Base-by-base conservation (phyloP, 768 basidiomycete genomes). In the Tricholoma flavovirens region DNA sequence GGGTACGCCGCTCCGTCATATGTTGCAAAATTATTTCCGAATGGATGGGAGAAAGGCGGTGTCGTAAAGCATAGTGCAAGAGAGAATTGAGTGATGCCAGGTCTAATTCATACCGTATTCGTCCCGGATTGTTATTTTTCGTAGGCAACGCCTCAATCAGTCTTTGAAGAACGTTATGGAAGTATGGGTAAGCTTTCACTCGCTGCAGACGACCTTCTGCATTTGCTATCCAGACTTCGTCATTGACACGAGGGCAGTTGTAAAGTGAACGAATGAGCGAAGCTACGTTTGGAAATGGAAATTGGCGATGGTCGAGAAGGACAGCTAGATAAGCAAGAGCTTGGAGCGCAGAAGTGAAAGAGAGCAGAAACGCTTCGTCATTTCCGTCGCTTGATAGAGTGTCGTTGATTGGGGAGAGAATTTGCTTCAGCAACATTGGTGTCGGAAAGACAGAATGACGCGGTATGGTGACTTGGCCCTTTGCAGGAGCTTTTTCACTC, bases 41-140 rank as follows among this genome's bases (percentile, higher is more conserved):
- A 22, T 81, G 70, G 1, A 63, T 56, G 15, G 77, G 68, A 5
- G 84, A 84, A 38, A 75, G 69, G n/a, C 79, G 77, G 60, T 87
- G 77, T 7, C 80, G 79, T 33, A 92, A 74, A 4, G 83, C 73
- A 66, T 89, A 90, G 58, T 86, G 77, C 3, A 91, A 61, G 24
- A 92, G 77, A 0, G 81, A 63, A 64, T 88, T 87, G 67, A 83
- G 87, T 9, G 64, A 59, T 9, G 65, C 55, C 22, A 61, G 48
- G 56, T 57, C 60, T 9, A 67, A 58, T 15, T 63, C 64, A 4
- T 64, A 65, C 45, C 5, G 17, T 26, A 49, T 30, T 40, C 58
- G 61, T 19, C 56, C 49, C 53, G 42, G 60, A 48, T 4, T 26
- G 21, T 6, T 40, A 35, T 49, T 32, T 9, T 56, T 30, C 26